Conservation (phyloP, 257 asterid species). For the Solanum chmielewskii region DNA sequence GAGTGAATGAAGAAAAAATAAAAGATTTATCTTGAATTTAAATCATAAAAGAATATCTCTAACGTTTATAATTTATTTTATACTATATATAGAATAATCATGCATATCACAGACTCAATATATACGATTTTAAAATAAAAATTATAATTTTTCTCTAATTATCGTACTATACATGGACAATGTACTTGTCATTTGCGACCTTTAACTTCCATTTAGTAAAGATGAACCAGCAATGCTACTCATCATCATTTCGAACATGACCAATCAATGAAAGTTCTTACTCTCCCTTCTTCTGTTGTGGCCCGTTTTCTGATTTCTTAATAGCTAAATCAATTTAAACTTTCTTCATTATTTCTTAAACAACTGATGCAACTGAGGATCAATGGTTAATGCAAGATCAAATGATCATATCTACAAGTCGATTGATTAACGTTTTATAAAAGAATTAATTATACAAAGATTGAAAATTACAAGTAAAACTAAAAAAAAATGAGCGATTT, state of each 20-base stretch:
- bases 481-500: neutral
- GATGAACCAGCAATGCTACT: neutral
- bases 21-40: neutral
- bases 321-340: slow-evolving; percentile 20
- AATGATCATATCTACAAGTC: neutral
- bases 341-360: slow-evolving; percentile 22
- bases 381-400: neutral
- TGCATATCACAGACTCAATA: neutral
- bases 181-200: neutral
- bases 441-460: neutral
- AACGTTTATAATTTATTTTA: neutral
- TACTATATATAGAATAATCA: neutral
- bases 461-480: neutral
- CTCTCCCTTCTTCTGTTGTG: slow-evolving; percentile 23
- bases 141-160: neutral
- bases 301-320: slow-evolving; percentile 18
- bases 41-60: neutral
- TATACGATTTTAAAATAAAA: too few species aligned
- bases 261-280: slow-evolving; percentile 12
- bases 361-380: neutral
- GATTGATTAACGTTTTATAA: neutral
- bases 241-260: neutral
- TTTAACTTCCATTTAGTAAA: neutral
- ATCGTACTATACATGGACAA: neutral
- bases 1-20: neutral